A percentile compares a stretch with the other conserved stretches of the same genome.
Conservation (phyloP, 257 asterid genomes). For the Solanum lignicaule region DNA sequence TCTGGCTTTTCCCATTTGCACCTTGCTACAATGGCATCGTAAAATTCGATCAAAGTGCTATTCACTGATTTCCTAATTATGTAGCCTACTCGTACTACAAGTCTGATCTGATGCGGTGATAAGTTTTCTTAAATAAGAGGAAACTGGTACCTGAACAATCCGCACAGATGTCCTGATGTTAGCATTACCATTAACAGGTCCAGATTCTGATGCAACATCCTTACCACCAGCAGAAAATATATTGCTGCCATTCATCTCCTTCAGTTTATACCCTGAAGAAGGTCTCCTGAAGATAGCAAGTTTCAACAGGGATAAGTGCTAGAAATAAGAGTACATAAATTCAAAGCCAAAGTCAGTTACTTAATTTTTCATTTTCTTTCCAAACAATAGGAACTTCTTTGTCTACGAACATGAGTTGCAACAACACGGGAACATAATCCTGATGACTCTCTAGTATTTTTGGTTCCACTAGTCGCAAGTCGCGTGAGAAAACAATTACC, state of each 20-base stretch:
- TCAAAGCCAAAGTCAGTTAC: background rate
- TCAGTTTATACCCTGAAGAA: constrained; percentile 67
- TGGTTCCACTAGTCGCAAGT: background rate
- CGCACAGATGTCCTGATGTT: constrained; percentile 73
- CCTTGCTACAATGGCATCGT: constrained; percentile 44
- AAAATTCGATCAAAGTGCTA: background rate
- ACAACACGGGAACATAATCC: background rate
- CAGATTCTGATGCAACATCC: constrained; percentile 39
- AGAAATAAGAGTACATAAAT: background rate
- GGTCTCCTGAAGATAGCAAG: constrained; percentile 52
- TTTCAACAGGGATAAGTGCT: background rate
- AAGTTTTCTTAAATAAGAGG: background rate
- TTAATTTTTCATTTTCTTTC: background rate
- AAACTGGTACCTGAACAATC: constrained; percentile 65
- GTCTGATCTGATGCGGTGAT: background rate
- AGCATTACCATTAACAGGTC: constrained; percentile 28
- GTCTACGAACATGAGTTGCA: background rate
- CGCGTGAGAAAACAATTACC: background rate
- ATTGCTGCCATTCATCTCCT: constrained; percentile 88
- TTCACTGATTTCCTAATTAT: background rate
- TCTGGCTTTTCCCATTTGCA: constrained; percentile 80
- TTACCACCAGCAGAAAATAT: constrained; percentile 50
- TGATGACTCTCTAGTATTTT: background rate
- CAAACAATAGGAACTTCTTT: background rate
- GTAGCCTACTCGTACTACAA: background rate